A percentile compares a stretch with the other conserved stretches of the same genome.
Conservation (phyloP, 2,329 filamentous ascomycete species). For the Xylariomycetidae sp. region DNA sequence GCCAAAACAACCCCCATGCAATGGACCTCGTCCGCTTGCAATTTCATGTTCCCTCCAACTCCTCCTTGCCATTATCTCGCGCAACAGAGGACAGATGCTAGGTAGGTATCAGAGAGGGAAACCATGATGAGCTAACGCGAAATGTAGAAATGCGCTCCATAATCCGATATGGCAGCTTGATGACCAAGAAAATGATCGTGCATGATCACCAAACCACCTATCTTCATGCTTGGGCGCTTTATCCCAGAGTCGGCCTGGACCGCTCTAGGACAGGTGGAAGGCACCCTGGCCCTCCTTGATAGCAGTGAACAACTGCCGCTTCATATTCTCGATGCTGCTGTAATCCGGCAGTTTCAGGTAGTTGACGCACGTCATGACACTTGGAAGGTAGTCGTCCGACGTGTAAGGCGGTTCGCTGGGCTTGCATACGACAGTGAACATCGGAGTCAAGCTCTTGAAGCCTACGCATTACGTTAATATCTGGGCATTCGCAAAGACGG, state of each 20-base stretch:
- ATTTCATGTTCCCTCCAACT: conserved; percentile 3
- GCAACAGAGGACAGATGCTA: too few relatives aligned
- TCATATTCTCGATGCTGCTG: conserved; percentile 69
- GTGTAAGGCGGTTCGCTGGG: conserved; percentile 92
- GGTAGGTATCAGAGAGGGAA: too few relatives aligned
- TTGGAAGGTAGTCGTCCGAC: conserved; percentile 96
- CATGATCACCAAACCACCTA: too few relatives aligned
- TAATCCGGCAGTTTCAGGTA: conserved; percentile 98
- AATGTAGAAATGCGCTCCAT: too few relatives aligned
- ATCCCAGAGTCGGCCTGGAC: too few relatives aligned
- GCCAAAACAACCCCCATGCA: conserved; percentile 21
- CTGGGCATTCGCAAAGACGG: neutral
- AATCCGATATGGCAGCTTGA: too few relatives aligned
- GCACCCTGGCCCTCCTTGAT: conserved; percentile 95
- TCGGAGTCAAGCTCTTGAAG: conserved; percentile 93
- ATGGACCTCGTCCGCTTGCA: conserved; percentile 11
- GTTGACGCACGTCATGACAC: conserved; percentile 99
- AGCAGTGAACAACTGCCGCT: conserved; percentile 71
- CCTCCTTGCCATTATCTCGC: too few relatives aligned
- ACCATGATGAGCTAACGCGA: too few relatives aligned
- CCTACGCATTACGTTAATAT: conserved; percentile 48
- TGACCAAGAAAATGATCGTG: too few relatives aligned
- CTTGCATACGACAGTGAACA: conserved; percentile 99
- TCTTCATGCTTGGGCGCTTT: too few relatives aligned
- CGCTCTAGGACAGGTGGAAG: conserved; percentile 93